phyloP scores from a whole-genome alignment of 345 rosid species.

The Aegle marmelos region DNA sequence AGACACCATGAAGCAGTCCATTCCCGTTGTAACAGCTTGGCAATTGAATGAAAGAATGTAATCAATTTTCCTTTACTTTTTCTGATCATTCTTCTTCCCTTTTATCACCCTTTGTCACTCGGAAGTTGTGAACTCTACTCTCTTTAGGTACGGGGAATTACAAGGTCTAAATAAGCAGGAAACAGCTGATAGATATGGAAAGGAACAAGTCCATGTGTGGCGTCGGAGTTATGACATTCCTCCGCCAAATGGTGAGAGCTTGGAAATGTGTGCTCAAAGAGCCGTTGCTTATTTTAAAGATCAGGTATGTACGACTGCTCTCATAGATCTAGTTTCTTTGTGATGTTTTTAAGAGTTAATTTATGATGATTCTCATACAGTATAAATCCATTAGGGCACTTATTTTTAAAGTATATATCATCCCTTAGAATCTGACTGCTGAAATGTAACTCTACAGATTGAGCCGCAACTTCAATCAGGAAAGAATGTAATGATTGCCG shows the following conservation, averaged over 20 bases:
- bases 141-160: conserved; percentile 85
- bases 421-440: conserved; percentile 15
- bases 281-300: conserved; percentile 75
- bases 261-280: conserved; percentile 97
- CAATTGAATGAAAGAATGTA: conserved; percentile 98
- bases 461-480: conserved; percentile 84
- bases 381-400: not conserved
- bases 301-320: conserved; percentile 29
- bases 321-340: conserved; percentile 4
- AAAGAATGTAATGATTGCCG: conserved; percentile 88
- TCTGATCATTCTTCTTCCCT: not conserved
- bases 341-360: not conserved
- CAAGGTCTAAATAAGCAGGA: conserved; percentile 97
- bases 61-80: conserved; percentile 8
- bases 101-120: not conserved
- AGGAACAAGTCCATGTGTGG: conserved; percentile 93
- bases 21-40: conserved; percentile 90
- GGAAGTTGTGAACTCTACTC: conserved; percentile 1
- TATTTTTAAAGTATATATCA: not conserved
- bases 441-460: conserved; percentile 46
- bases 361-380: not conserved
- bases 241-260: conserved; percentile 97
- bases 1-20: conserved; percentile 75
- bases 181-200: conserved; percentile 92
- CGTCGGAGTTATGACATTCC: conserved; percentile 94